phyloP scores from a whole-genome alignment of 1,284 basidiomycete species.

The Fomitopsis schrenkii region DNA sequence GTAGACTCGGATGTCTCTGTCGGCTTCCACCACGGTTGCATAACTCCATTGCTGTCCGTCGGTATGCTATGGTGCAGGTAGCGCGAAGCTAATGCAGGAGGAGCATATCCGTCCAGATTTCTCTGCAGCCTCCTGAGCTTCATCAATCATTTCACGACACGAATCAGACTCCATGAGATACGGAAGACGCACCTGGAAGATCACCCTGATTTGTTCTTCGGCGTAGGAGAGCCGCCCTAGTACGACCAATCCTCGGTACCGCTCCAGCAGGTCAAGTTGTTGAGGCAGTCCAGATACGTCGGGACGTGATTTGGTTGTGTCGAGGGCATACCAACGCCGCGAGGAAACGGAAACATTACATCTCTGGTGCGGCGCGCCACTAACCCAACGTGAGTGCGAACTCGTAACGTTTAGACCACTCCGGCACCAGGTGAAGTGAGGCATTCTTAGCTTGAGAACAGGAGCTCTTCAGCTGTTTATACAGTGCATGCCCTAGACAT shows the following conservation, averaged over 20 bases:
- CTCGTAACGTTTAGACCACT: too few species aligned
- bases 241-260: slow-evolving; percentile 25
- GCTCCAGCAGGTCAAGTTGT: slow-evolving; percentile 25
- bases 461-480: too few species aligned
- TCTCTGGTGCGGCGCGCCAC: too few species aligned
- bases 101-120: slow-evolving; percentile 46
- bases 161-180: not conserved
- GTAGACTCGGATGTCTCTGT: slow-evolving; percentile 8
- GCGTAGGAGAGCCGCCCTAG: slow-evolving; percentile 54
- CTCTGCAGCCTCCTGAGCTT: slow-evolving; percentile 46
- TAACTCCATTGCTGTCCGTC: not conserved
- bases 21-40: slow-evolving; percentile 26
- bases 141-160: not conserved
- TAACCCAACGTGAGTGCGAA: too few species aligned
- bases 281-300: slow-evolving; percentile 5
- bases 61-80: slow-evolving; percentile 23
- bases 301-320: not conserved
- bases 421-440: too few species aligned
- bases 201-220: slow-evolving; percentile 59
- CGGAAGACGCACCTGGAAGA: slow-evolving; percentile 48
- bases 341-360: too few species aligned
- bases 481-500: too few species aligned
- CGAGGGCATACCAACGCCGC: too few species aligned
- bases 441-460: too few species aligned
- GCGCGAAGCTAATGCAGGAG: slow-evolving; percentile 33